phyloP scores from a whole-genome alignment of 1,139 yeast genomes.

The Suhomyces panamericanus region DNA sequence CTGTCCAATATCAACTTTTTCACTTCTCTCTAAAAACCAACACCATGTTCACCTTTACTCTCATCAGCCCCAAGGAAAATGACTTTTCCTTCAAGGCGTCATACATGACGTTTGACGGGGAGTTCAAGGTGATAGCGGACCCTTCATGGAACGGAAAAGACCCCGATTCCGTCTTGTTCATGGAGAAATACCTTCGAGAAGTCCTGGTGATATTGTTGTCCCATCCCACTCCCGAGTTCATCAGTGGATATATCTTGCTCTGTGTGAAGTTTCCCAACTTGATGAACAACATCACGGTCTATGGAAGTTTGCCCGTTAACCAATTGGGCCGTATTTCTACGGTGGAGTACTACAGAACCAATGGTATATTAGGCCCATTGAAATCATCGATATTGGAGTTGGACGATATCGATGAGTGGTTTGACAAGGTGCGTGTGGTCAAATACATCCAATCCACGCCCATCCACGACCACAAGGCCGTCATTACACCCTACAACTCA shows the following conservation, averaged over 20 bases:
- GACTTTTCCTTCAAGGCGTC: conserved; percentile 43
- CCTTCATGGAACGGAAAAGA: conserved; percentile 68
- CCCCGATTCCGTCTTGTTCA: conserved; percentile 40
- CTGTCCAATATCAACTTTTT: background rate
- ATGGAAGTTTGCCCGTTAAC: conserved; percentile 84
- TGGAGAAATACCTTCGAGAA: conserved; percentile 47
- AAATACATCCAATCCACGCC: conserved; percentile 81
- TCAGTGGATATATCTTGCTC: conserved; percentile 78
- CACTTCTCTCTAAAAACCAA: background rate
- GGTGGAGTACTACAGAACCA: conserved; percentile 72
- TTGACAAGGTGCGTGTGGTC: conserved; percentile 65
- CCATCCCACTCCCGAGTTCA: conserved; percentile 78
- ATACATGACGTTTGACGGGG: conserved; percentile 45
- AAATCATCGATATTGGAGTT: conserved; percentile 60
- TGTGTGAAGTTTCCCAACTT: conserved; percentile 60
- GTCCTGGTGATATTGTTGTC: conserved; percentile 74
- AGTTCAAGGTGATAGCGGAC: conserved; percentile 59
- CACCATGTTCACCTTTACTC: conserved; percentile 43
- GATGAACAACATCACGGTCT: conserved; percentile 69
- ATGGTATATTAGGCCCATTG: conserved; percentile 76
- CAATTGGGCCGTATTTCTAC: conserved; percentile 86
- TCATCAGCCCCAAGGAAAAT: conserved; percentile 34
- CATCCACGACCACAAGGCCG: conserved; percentile 58
- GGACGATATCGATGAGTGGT: conserved; percentile 76
- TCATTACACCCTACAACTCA: conserved; percentile 81